Percentiles rank a stretch among this genome's conserved stretches.
These are phyloP conservation scores for Cytospora chrysosperma DNA, from an alignment of 2,329 filamentous ascomycete genomes.

Conservation along the genomic window DNA sequence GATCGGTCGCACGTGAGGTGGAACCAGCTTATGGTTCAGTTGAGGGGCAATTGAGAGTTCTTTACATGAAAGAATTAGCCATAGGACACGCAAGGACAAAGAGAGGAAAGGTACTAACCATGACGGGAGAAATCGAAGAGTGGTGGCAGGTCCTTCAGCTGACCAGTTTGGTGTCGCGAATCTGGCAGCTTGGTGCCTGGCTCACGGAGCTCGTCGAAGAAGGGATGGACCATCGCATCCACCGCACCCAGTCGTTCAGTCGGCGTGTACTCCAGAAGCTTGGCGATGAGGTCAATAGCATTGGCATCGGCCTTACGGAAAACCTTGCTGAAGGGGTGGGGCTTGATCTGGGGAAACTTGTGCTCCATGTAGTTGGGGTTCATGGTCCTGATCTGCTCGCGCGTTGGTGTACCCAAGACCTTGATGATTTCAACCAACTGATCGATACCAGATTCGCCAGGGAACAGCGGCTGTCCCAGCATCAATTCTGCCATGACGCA, in stretches of 20 bases:
- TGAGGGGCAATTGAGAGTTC: constrained; percentile 94
- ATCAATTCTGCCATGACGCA: constrained; percentile 99
- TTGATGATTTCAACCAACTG: constrained; percentile 99
- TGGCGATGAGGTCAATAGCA: constrained; percentile 92
- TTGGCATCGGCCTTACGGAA: constrained; percentile 94
- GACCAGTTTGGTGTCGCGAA: constrained; percentile 82
- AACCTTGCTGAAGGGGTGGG: constrained; percentile 98
- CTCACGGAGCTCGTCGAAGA: constrained; percentile 95
- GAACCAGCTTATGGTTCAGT: constrained; percentile 86
- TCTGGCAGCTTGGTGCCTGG: constrained; percentile 89
- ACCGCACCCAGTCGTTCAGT: constrained; percentile 91
- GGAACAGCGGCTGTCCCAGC: constrained; percentile 96
- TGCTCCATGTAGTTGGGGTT: constrained; percentile 99
- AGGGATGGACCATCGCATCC: constrained; percentile 96
- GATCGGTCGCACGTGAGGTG: constrained; percentile 72
- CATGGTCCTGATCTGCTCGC: constrained; percentile 99
- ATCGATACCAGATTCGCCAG: constrained; percentile 96
- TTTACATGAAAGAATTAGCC: constrained; percentile 41
- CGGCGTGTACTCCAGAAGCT: constrained; percentile 92
- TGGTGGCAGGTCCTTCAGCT: constrained; percentile 76
- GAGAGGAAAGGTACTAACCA: constrained; percentile 59
- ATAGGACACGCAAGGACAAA: constrained; percentile 16
- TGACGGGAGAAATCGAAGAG: constrained; percentile 94
- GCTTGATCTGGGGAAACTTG: constrained; percentile 99
- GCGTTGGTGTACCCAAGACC: constrained; percentile 91